Percentiles rank a stretch among this genome's conserved stretches.
Evolutionary conservation across 1,139 yeast species (phyloP).

Genomic region (Yamadazyma diddensiae): DNA sequence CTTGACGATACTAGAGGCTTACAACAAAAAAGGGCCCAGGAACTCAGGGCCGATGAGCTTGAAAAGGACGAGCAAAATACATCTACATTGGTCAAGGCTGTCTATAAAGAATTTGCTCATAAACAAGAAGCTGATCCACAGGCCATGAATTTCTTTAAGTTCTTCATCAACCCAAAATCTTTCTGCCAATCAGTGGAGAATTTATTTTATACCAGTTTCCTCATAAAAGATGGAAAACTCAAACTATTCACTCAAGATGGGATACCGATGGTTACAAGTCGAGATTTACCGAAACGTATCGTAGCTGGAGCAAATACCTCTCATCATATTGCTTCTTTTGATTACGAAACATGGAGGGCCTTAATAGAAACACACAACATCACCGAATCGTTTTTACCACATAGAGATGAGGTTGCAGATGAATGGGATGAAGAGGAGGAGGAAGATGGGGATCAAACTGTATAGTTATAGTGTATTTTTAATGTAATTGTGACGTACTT

Average conservation of each 20-base stretch:
- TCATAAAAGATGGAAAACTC: conserved; percentile 70
- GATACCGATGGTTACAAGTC: conserved; percentile 28
- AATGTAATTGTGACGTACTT: not conserved
- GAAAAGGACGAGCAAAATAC: conserved; percentile 54
- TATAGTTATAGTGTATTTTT: not conserved
- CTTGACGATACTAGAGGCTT: conserved; percentile 40
- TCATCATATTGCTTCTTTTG: conserved; percentile 73
- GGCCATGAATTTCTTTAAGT: conserved; percentile 58
- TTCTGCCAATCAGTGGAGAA: conserved; percentile 82
- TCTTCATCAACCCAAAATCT: conserved; percentile 71
- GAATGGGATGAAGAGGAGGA: conserved; percentile 21
- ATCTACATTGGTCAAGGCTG: conserved; percentile 53
- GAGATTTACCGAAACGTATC: conserved; percentile 9
- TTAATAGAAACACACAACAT: conserved; percentile 52
- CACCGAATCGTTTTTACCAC: conserved; percentile 51
- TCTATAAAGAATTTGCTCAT: conserved; percentile 37
- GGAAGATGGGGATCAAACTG: conserved; percentile 2
- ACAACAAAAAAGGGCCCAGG: conserved; percentile 50
- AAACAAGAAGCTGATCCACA: conserved; percentile 20
- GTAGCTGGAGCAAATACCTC: conserved; percentile 19
- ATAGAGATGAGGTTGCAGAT: conserved; percentile 36
- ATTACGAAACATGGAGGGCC: conserved; percentile 60
- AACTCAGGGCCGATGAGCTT: conserved; percentile 50
- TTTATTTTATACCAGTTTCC: conserved; percentile 75
- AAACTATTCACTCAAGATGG: conserved; percentile 50